phyloP scores from a whole-genome alignment of 169 alveolate genomes.

The Neospora caninum region DNA sequence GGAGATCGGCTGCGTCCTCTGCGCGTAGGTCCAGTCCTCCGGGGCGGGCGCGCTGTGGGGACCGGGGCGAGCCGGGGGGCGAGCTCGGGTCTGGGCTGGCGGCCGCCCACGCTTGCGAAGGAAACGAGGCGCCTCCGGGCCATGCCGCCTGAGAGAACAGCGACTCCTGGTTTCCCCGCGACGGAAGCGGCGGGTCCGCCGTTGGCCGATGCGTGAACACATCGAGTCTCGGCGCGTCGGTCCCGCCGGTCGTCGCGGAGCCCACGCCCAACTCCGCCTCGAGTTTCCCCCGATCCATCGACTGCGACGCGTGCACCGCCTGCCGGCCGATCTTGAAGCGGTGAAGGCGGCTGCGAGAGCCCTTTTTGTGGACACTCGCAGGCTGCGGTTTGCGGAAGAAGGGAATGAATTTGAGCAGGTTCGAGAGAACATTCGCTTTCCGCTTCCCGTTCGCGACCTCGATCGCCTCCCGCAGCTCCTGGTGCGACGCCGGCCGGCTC shows the following conservation, averaged over 20 bases:
- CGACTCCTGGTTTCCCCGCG: neutral
- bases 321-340: neutral
- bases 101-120: too few relatives aligned
- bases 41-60: too few relatives aligned
- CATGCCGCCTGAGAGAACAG: neutral
- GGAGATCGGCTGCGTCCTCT: too few relatives aligned
- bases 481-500: slow-evolving; percentile 43
- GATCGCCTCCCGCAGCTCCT: slow-evolving; percentile 53
- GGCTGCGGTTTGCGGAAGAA: slow-evolving; percentile 13
- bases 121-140: too few relatives aligned
- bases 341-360: neutral
- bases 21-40: too few relatives aligned
- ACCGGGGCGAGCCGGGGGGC: too few relatives aligned
- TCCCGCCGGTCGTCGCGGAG: neutral
- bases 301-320: neutral
- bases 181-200: neutral
- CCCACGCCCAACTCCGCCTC: neutral
- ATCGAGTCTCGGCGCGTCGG: neutral
- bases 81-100: too few relatives aligned
- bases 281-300: neutral
- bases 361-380: neutral
- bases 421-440: neutral
- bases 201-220: neutral
- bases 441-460: slow-evolving; percentile 54
- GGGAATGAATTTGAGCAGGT: neutral